Evolutionary conservation across 2,329 filamentous ascomycete genomes (phyloP).

Genomic region (Tolypocladium guangdongense): DNA sequence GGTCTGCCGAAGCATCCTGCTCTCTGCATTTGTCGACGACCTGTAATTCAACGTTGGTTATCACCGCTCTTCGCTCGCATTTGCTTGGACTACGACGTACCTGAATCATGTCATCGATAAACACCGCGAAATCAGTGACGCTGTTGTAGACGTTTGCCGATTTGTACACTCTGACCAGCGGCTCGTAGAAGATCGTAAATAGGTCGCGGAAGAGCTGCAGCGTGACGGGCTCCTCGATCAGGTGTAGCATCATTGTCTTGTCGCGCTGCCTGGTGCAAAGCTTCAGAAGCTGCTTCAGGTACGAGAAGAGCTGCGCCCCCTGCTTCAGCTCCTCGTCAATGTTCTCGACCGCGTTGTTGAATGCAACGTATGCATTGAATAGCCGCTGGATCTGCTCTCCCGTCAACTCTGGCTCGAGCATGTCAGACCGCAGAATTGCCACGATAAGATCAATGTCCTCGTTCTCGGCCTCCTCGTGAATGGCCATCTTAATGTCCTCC

Average conservation of each 20-base stretch:
- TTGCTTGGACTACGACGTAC: conserved; percentile 30
- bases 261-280: conserved; percentile 83
- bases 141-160: conserved; percentile 96
- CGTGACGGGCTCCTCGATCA: conserved; percentile 96
- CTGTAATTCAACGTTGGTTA: conserved; percentile 23
- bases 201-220: conserved; percentile 91
- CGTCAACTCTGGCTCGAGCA: conserved; percentile 59
- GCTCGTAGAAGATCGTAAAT: conserved; percentile 98
- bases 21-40: conserved; percentile 55
- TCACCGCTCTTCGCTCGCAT: neutral
- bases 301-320: conserved; percentile 84
- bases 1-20: conserved; percentile 82
- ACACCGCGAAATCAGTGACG: conserved; percentile 90
- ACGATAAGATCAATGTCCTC: conserved; percentile 82
- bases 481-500: conserved; percentile 61
- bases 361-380: conserved; percentile 92
- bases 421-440: conserved; percentile 68
- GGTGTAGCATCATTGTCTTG: conserved; percentile 91
- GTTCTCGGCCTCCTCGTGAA: conserved; percentile 60
- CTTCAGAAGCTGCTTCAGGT: conserved; percentile 90
- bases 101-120: conserved; percentile 85
- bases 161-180: conserved; percentile 93
- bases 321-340: conserved; percentile 79
- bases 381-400: conserved; percentile 70
- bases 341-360: conserved; percentile 89